A percentile compares a stretch with the other conserved stretches of the same genome.
Evolutionary conservation across 2,329 filamentous ascomycete species (phyloP).

Genomic region (Alternaria conjuncta): DNA sequence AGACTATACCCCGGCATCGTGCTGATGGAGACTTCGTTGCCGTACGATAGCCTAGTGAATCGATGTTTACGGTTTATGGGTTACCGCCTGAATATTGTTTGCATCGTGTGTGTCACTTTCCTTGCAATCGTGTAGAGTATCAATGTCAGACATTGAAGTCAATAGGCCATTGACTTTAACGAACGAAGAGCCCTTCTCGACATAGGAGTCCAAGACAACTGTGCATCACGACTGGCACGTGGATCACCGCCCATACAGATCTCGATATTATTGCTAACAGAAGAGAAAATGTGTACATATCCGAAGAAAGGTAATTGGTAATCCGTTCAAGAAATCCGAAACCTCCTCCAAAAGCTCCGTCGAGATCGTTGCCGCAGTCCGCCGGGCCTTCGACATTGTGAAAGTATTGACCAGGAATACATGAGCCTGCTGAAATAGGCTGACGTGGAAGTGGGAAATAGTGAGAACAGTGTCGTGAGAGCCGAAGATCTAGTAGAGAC

Average conservation of each 20-base stretch:
- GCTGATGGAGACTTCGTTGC: not conserved
- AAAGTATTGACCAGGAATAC: conserved; percentile 31
- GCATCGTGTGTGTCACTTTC: not conserved
- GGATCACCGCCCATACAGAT: not conserved
- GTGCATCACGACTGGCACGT: not conserved
- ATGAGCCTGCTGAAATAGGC: not conserved
- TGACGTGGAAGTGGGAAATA: conserved; percentile 2
- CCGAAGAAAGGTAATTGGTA: conserved; percentile 1
- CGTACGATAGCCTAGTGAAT: not conserved
- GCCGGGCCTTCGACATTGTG: conserved; percentile 14
- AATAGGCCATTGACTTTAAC: not conserved
- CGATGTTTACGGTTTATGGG: not conserved
- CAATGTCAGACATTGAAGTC: not conserved
- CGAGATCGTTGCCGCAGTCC: conserved; percentile 22
- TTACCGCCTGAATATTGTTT: not conserved
- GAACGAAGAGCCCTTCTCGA: not conserved
- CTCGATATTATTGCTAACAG: not conserved
- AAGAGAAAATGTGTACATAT: conserved; percentile 22
- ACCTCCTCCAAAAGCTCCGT: conserved; percentile 26
- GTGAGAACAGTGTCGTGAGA: conserved; percentile 5
- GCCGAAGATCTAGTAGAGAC: conserved; percentile 4
- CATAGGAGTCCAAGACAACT: not conserved
- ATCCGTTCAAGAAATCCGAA: conserved; percentile 18
- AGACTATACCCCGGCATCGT: conserved; percentile 6
- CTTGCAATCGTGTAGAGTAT: not conserved